Evolutionary conservation across 306 rosid species (phyloP).

Genomic region (peach (Prunus persica)): Prunus_persica_NCBIv2 NC_034015.1:18041001-18041500

Average conservation of each 20-base stretch:
- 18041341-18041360: slow-evolving; percentile 53
- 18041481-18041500: slow-evolving; percentile 44
- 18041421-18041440: slow-evolving; percentile 63
- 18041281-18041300: slow-evolving; percentile 70
- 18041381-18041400: slow-evolving; percentile 82
- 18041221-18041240: slow-evolving; percentile 62
- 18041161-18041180: slow-evolving; percentile 76
- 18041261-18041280: slow-evolving; percentile 59
- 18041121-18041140: slow-evolving; percentile 66
- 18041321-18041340: slow-evolving; percentile 68
- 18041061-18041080: slow-evolving; percentile 79
- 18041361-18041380: slow-evolving; percentile 60
- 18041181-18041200: slow-evolving; percentile 55
- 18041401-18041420: slow-evolving; percentile 68
- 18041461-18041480: slow-evolving; percentile 67
- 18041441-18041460: slow-evolving; percentile 42
- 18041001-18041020: neutral
- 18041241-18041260: slow-evolving; percentile 44
- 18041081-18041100: slow-evolving; percentile 63
- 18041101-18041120: slow-evolving; percentile 58
- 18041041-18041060: neutral
- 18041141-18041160: slow-evolving; percentile 70
- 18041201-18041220: slow-evolving; percentile 53
- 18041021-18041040: neutral
- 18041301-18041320: slow-evolving; percentile 60